These are phyloP conservation scores for Suhomyces ambrosiae DNA, from an alignment of 1,139 yeast genomes.

Conservation along the genomic window DNA sequence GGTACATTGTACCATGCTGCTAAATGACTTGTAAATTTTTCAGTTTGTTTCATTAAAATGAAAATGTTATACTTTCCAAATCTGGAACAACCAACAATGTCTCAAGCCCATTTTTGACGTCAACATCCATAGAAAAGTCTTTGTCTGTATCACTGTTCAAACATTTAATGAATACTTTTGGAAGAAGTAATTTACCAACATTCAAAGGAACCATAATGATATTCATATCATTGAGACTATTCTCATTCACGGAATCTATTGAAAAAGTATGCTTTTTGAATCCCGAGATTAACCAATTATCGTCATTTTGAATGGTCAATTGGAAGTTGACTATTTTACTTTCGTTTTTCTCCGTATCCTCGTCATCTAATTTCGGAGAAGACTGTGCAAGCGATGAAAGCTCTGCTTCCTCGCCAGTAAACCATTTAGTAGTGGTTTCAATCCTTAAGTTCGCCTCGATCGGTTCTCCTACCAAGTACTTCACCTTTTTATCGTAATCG, in stretches of 20 bases:
- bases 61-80: conserved; percentile 58
- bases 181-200: conserved; percentile 72
- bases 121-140: conserved; percentile 56
- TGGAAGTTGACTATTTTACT: conserved; percentile 24
- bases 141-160: conserved; percentile 25
- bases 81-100: conserved; percentile 75
- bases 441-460: conserved; percentile 48
- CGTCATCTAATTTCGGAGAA: conserved; percentile 19
- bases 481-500: conserved; percentile 37
- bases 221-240: conserved; percentile 26
- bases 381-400: conserved; percentile 30
- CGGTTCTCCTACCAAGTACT: conserved; percentile 65
- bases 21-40: no score
- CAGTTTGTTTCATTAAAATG: conserved; percentile 54
- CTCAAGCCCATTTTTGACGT: conserved; percentile 68
- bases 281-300: conserved; percentile 74
- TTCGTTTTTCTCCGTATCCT: neutral
- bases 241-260: conserved; percentile 21
- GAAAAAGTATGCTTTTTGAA: conserved; percentile 52
- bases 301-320: conserved; percentile 37
- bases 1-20: no score
- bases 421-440: conserved; percentile 51
- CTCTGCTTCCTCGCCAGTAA: conserved; percentile 17
- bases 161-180: conserved; percentile 56
- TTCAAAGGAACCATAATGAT: conserved; percentile 69